Conservation (phyloP, 768 basidiomycete genomes). For the Lactarius psammicola region DNA sequence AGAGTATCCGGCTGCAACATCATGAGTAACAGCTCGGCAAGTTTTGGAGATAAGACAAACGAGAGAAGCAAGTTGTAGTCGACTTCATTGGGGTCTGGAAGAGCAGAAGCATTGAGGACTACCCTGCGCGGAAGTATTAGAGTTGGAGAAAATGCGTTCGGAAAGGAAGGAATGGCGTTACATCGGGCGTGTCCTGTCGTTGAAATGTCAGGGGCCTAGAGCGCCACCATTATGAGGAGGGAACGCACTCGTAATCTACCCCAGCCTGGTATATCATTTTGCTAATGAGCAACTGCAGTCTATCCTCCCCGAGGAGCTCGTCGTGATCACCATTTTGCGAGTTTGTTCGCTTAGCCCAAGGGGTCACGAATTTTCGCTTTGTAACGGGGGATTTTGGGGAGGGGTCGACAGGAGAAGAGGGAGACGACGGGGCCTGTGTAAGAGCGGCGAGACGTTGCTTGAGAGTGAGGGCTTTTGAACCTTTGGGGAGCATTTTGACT, state of each 20-base stretch:
- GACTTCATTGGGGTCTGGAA: conserved; percentile 75
- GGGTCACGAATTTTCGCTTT: conserved; percentile 45
- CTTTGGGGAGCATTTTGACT: conserved; percentile 7
- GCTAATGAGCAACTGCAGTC: conserved; percentile 61
- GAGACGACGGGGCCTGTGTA: conserved; percentile 50
- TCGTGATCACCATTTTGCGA: conserved; percentile 32
- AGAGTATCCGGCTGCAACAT: conserved; percentile 62
- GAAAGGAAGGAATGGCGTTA: conserved; percentile 34
- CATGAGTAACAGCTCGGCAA: conserved; percentile 24
- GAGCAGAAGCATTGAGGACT: conserved; percentile 74
- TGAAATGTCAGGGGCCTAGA: conserved; percentile 22
- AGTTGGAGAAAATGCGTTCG: neutral
- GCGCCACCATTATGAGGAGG: neutral
- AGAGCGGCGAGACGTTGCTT: conserved; percentile 69
- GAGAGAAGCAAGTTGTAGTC: conserved; percentile 74
- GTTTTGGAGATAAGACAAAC: conserved; percentile 39
- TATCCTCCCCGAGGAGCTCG: conserved; percentile 37
- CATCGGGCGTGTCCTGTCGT: conserved; percentile 79
- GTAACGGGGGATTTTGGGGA: conserved; percentile 34
- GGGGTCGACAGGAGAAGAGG: conserved; percentile 37
- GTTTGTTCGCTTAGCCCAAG: conserved; percentile 48
- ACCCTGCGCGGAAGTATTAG: conserved; percentile 51
- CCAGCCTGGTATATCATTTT: conserved; percentile 86
- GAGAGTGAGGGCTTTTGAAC: conserved; percentile 40
- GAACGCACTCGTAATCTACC: conserved; percentile 80